Percentiles rank a stretch among this genome's conserved stretches.
Conservation (phyloP, 768 basidiomycete genomes). For the Rhizopogon vinicolor region DNA sequence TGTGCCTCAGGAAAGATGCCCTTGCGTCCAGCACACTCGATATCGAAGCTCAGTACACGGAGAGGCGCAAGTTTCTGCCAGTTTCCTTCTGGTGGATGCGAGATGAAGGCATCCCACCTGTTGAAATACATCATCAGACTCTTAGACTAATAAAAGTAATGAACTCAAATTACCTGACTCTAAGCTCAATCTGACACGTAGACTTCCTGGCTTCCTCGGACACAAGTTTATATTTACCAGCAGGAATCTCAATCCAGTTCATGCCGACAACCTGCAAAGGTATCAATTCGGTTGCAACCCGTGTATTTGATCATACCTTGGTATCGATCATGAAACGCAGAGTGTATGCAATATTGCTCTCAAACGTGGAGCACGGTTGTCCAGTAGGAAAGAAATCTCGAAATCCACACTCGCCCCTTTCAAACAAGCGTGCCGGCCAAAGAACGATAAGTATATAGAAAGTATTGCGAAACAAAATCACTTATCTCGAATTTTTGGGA, state of each 20-base stretch:
- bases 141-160: neutral
- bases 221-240: slow-evolving; percentile 73
- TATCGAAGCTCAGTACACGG: slow-evolving; percentile 95
- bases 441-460: slow-evolving; percentile 10
- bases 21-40: slow-evolving; percentile 97
- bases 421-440: slow-evolving; percentile 53
- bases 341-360: slow-evolving; percentile 90
- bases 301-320: slow-evolving; percentile 47
- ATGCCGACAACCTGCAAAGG: slow-evolving; percentile 81
- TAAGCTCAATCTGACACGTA: slow-evolving; percentile 86
- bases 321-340: slow-evolving; percentile 98
- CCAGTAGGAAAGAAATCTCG: slow-evolving; percentile 49
- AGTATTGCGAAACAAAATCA: slow-evolving; percentile 19
- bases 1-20: slow-evolving; percentile 95
- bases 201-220: slow-evolving; percentile 58
- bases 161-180: slow-evolving; percentile 50
- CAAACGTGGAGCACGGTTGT: slow-evolving; percentile 64
- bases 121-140: slow-evolving; percentile 3
- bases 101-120: slow-evolving; percentile 84
- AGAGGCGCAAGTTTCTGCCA: slow-evolving; percentile 94
- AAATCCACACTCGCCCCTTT: slow-evolving; percentile 68
- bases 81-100: slow-evolving; percentile 85
- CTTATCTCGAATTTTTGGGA: slow-evolving; percentile 93
- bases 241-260: slow-evolving; percentile 97
- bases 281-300: neutral